phyloP scores from a whole-genome alignment of 768 basidiomycete genomes.

The Phanerochaete carnosa region DNA sequence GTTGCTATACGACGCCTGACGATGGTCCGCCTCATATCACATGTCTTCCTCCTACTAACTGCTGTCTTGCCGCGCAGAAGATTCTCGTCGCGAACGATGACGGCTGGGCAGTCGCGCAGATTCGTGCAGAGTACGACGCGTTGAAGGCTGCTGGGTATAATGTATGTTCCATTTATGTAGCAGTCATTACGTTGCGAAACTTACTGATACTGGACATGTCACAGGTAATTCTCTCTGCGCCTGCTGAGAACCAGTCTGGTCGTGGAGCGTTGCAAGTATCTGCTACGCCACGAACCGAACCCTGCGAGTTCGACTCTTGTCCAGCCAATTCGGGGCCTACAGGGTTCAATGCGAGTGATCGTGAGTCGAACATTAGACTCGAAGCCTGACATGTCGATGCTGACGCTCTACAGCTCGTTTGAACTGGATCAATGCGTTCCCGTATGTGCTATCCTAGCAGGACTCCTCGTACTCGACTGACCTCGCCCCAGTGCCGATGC shows the following conservation, averaged over 20 bases:
- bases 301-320: conserved; percentile 44
- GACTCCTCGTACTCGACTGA: not conserved
- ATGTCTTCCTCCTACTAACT: not conserved
- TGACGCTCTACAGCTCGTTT: conserved; percentile 26
- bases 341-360: conserved; percentile 38
- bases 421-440: conserved; percentile 44
- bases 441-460: conserved; percentile 19
- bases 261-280: conserved; percentile 38
- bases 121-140: conserved; percentile 39
- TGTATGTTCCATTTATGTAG: conserved; percentile 22
- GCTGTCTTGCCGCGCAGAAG: conserved; percentile 13
- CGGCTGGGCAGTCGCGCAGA: conserved; percentile 44
- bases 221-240: conserved; percentile 44
- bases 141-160: conserved; percentile 36
- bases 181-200: not conserved
- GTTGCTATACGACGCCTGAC: not conserved
- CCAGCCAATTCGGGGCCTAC: conserved; percentile 38
- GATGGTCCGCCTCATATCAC: not conserved
- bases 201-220: not conserved
- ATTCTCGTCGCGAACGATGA: conserved; percentile 33
- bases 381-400: not conserved
- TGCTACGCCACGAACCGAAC: conserved; percentile 26
- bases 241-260: conserved; percentile 44
- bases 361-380: conserved; percentile 24
- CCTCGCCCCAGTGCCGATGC: conserved; percentile 1